Base-by-base conservation (phyloP, 2,329 filamentous ascomycete species). In the Botrytis sinoallii region DNA sequence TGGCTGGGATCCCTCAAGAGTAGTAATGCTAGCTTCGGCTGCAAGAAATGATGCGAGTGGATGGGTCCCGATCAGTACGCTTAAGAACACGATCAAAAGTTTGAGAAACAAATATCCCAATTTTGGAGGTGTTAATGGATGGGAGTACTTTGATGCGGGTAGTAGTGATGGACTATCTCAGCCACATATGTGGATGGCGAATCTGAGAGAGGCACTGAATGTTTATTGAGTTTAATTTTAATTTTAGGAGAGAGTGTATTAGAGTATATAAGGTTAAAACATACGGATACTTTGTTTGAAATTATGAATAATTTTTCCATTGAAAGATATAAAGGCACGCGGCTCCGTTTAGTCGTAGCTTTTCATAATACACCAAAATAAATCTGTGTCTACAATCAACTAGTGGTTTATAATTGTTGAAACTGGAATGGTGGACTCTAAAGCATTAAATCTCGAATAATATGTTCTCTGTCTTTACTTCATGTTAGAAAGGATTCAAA, bases 101-200 rank as follows among this genome's bases (percentile, higher is more conserved):
- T 65, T 76, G 63, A 71, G 48, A 22, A 65, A 22, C 1, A 70
- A 73, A 68, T 76, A 74, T 70, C 66, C 74, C 9, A 44, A 44
- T 57, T 75, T 75, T 66, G 75, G 74, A 7, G 73, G 75, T 32
- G 70, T 76, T 12, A 12, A 84, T 86, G 6, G 88, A 89, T 77
- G 85, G 85, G 60, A 87, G 83, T 77, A 90, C 90, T 42, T 89
- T 88, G 3, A 82, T 90, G 72, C 72, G 29, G 64, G 88, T 86
- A 12, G 78, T 89, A 76, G 86, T 87, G 70, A 87, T 87, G 9
- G 86, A 84, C 6, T 82, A 89, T 65, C 81, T 87, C 74, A 75
- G n/a, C 75, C 75, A 29, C 75, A 66, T 60, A 46, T 71, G 44
- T 75, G 75, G 74, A 70, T 73, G 66, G 22, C 72, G 40, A n/a